Evolutionary conservation across 116 monocot species (phyloP).

Genomic region (Posidonia oceanica): DNA sequence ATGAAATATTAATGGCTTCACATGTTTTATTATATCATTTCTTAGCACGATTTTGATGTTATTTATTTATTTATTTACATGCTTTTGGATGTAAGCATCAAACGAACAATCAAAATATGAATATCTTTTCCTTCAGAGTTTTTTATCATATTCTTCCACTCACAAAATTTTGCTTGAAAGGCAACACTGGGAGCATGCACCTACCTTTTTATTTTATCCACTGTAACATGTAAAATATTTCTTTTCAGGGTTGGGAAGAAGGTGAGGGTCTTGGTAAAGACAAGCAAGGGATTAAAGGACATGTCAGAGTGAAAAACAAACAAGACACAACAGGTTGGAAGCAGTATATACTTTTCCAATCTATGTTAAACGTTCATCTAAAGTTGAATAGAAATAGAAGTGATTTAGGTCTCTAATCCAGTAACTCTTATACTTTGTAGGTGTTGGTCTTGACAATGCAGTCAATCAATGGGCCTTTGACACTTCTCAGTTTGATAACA

Average conservation of each 20-base stretch:
- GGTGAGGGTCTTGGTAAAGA: slow-evolving; percentile 99
- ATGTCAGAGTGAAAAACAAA: slow-evolving; percentile 96
- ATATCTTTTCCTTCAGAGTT: no score
- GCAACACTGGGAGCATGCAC: neutral
- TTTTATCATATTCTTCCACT: no score
- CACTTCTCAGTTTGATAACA: slow-evolving; percentile 92
- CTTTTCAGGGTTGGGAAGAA: slow-evolving; percentile 92
- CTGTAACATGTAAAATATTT: neutral
- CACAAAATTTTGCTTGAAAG: no score
- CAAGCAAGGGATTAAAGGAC: slow-evolving; percentile 90
- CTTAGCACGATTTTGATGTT: no score
- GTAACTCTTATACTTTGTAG: slow-evolving; percentile 26
- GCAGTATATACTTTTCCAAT: neutral
- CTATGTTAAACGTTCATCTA: no score
- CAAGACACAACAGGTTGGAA: slow-evolving; percentile 72
- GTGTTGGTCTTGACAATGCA: slow-evolving; percentile 70
- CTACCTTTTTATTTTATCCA: neutral
- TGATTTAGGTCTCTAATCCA: no score
- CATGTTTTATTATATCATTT: no score
- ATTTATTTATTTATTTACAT: no score
- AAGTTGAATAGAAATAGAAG: no score
- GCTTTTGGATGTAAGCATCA: no score
- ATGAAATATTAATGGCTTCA: no score
- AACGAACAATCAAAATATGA: no score
- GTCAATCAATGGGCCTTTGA: slow-evolving; percentile 85